Evolutionary conservation across 2,329 filamentous ascomycete species (phyloP).

Genomic region (Rachicladosporium sp.): DNA sequence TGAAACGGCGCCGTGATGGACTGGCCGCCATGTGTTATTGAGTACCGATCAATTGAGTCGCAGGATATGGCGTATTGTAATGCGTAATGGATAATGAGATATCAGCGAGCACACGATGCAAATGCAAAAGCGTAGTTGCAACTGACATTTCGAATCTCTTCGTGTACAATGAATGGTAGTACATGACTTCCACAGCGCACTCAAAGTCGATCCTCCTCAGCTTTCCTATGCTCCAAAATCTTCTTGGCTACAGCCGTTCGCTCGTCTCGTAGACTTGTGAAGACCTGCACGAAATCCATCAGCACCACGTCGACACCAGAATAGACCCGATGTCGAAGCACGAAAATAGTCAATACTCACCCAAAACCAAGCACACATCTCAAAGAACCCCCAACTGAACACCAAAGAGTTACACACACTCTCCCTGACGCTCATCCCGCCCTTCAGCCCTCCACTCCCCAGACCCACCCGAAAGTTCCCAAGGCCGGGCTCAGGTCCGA

Average conservation of each 20-base stretch:
- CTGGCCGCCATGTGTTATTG: constrained; percentile 1
- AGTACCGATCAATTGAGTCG: background rate
- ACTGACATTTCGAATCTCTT: too few species aligned
- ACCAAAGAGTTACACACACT: constrained; percentile 71
- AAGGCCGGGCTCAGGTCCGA: constrained; percentile 20
- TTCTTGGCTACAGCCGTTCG: constrained; percentile 24
- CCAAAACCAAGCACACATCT: constrained; percentile 83
- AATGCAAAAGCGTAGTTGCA: too few species aligned
- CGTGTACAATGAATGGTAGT: too few species aligned
- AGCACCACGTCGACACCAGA: background rate
- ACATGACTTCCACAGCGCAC: too few species aligned
- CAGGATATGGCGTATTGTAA: constrained; percentile 6
- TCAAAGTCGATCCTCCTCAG: constrained; percentile 20
- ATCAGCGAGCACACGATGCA: too few species aligned
- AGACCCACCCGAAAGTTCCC: constrained; percentile 6
- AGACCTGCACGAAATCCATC: constrained; percentile 29
- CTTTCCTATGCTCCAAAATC: constrained; percentile 23
- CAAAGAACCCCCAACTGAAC: constrained; percentile 74
- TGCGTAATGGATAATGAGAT: constrained; percentile 19
- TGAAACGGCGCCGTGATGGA: constrained; percentile 11
- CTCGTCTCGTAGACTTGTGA: constrained; percentile 59
- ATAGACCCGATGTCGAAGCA: background rate
- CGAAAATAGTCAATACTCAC: constrained; percentile 27
- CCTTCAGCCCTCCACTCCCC: constrained; percentile 7
- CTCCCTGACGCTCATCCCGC: constrained; percentile 31